Evolutionary conservation across 2,329 filamentous ascomycete species (phyloP).

Genomic region (Diaporthe citrichinensis): DNA sequence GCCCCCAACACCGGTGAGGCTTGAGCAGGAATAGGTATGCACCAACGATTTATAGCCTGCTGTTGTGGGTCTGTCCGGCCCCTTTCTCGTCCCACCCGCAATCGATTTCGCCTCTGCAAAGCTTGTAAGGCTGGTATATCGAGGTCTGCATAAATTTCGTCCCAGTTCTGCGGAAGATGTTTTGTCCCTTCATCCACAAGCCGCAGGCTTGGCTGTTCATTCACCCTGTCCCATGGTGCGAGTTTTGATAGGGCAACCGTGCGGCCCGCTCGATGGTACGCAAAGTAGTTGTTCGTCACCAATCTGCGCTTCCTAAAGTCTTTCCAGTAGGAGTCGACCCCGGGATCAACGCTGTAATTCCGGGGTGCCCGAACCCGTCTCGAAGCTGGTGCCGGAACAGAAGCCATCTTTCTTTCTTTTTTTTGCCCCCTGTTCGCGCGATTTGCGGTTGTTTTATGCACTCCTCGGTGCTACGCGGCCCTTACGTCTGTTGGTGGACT

Average conservation of each 20-base stretch:
- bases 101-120: neutral
- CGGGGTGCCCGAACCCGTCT: neutral
- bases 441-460: neutral
- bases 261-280: neutral
- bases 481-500: neutral
- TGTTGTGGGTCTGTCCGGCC: neutral
- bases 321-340: neutral
- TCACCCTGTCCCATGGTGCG: slow-evolving; percentile 4
- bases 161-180: neutral
- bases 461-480: neutral
- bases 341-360: neutral
- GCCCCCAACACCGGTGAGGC: too few species aligned
- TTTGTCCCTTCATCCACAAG: neutral
- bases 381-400: neutral
- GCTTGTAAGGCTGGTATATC: neutral
- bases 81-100: slow-evolving; percentile 8
- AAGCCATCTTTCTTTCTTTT: neutral
- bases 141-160: neutral
- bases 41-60: neutral
- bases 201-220: slow-evolving; percentile 1
- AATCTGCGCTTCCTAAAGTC: neutral
- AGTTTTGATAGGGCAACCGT: neutral
- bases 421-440: too few species aligned
- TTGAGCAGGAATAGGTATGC: neutral
- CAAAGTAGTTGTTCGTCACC: slow-evolving; percentile 14